Evolutionary conservation across 169 alveolate species (phyloP).

Genomic region (Plasmodium inui): DNA sequence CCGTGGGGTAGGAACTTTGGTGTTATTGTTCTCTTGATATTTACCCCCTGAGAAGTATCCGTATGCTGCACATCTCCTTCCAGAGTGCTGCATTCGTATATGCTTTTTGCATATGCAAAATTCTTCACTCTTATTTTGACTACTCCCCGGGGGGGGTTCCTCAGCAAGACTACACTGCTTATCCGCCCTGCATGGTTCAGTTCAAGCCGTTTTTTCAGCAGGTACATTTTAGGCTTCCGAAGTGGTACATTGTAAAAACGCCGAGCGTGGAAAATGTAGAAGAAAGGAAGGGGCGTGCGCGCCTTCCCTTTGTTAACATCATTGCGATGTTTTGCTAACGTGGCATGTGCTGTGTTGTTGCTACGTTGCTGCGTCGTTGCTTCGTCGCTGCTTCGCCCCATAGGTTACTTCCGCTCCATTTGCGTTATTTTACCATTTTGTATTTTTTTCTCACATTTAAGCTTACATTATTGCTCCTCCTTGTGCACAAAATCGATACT

Average conservation of each 20-base stretch:
- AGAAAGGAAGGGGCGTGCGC: background rate
- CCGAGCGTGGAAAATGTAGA: background rate
- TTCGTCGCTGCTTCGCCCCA: background rate
- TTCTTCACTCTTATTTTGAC: conserved; percentile 1
- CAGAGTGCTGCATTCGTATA: conserved; percentile 28
- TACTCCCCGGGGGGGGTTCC: background rate
- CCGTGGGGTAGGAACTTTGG: background rate
- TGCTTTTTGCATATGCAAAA: conserved; percentile 37
- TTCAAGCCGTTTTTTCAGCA: background rate
- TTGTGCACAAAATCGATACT: background rate
- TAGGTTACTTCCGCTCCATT: background rate
- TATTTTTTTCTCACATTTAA: background rate
- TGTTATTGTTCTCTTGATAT: background rate
- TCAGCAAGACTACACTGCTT: background rate
- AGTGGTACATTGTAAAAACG: background rate
- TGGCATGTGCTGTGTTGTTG: background rate
- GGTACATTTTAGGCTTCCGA: background rate
- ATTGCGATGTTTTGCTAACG: background rate
- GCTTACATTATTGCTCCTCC: background rate
- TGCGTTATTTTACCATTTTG: background rate
- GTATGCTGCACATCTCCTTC: background rate
- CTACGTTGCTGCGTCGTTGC: background rate
- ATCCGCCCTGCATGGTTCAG: conserved; percentile 1
- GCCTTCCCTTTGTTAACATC: background rate
- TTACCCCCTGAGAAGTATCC: background rate